Evolutionary conservation across 805 yeast genomes (phyloP), one percentile per base, ranked within the genome.

Genomic region (Ogataea degrootiae): DNA sequence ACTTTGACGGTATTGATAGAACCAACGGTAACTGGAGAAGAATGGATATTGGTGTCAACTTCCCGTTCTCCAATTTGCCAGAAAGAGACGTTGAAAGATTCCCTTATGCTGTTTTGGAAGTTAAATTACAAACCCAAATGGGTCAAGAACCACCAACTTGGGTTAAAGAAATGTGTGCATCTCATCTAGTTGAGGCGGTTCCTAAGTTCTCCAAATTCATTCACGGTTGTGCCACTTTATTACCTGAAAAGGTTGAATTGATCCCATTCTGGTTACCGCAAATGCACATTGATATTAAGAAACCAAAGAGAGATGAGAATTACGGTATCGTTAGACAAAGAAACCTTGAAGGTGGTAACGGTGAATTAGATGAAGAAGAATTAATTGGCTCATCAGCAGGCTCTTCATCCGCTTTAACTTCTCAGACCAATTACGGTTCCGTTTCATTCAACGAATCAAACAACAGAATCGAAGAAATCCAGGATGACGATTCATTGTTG

Each of bases 101-200:
- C 71, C 99, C 99, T 4, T 94, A 94, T 67, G 99, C 99, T 1
- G 97, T 94, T 38, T 75, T 94, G 58, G 99, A 94, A 72, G 99
- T 94, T 50, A 94, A 94, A 70, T 76, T 94, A 54, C 99, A 94
- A 70, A 94, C 99, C 4, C 98, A 94, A 73, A 62, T 94, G 70
- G 99, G 99, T 47, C 99, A 94, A 70, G 99, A 94, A 68, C 99
- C 99, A 29, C 99, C 99, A 9, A 83, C 79, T 52, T 94, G 99
- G 99, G 96, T 94, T 42, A 79, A 94, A 56, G 96, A 92, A 55
- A 77, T 94, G 66, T 91, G 92, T 34, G 73, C 91, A 0, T 85
- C 95, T 29, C 99, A 94, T 67, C 74, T 94, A 44, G 99, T 94
- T 38, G 99, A 94, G 69, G 97, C 97, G 1, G 97, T 94, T 39